Evolutionary conservation across 2,329 filamentous ascomycete species (phyloP), one percentile per base, ranked within the genome.

Genomic region (Neoarthrinium moseri): DNA sequence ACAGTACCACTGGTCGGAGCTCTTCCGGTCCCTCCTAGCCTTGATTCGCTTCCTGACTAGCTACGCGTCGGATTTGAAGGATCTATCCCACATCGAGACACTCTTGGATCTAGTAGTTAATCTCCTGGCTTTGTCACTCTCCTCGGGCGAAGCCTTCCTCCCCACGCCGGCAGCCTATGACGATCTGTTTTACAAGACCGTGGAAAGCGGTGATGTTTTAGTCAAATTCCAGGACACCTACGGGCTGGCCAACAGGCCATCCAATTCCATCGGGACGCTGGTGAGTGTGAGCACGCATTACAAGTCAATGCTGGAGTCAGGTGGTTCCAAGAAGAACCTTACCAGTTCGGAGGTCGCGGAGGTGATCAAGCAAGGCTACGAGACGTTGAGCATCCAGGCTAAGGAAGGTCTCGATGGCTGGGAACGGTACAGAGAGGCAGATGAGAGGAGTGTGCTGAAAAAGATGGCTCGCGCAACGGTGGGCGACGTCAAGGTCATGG

Each of bases 121-220:
- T 59, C 73, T 96, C 5, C 75, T 96, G 30, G 89, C 89, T 1
- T 78, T 96, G 30, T 88, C 89, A 2, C 75, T 99, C 6, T 94
- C 89, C 2, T 82, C 84, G 2, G 94, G 94, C 6, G 94, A 97
- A 64, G 84, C 87, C 3, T 97, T 99, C 67, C 77, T 99, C 6
- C 94, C 92, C 0, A 89, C 88, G 23, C 85, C 91, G 1, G 81
- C 87, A 15, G 85, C 89, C 2, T 97, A 97, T 66, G 94, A 99
- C 58, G 94, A 99, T 60, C 76, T 99, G 0, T 97, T 99, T 70
- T 99, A 99, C 80, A 99, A 99, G 69, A 80, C 97, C 2, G 91
- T 97, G 21, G 94, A 99, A 67, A 88, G 86, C 2, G 90, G 91
- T 10, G 89, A 95, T 39, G 79, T 89, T 11, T 77, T 97, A 18